Evolutionary conservation across 192 early-diverging fungal species (phyloP).

Genomic region (Podila clonocystis): DNA sequence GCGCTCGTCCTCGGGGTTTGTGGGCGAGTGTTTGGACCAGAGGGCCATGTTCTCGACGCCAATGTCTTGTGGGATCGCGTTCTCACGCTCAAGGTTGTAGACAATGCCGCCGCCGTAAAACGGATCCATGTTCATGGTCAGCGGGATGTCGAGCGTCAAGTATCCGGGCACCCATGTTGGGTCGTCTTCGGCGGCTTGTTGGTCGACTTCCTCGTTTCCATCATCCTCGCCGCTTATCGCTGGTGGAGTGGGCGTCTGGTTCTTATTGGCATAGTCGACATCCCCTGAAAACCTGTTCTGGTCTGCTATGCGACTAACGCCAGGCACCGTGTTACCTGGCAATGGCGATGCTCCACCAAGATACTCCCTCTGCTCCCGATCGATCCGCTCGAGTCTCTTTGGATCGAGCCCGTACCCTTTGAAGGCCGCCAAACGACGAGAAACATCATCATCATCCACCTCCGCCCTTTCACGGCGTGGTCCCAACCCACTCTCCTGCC

Average conservation of each 20-base stretch:
- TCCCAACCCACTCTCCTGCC: too few relatives aligned
- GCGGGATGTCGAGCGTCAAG: constrained; percentile 31
- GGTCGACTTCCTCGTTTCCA: not conserved
- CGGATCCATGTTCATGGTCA: constrained; percentile 36
- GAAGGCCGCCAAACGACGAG: too few relatives aligned
- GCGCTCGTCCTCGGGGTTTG: constrained; percentile 4
- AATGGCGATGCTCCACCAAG: not conserved
- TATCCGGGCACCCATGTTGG: constrained; percentile 2
- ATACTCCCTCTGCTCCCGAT: not conserved
- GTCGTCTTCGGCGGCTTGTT: not conserved
- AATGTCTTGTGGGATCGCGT: constrained; percentile 25
- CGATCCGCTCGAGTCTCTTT: not conserved
- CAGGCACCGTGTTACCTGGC: not conserved
- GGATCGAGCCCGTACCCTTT: not conserved
- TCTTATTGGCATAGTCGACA: not conserved
- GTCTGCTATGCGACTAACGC: not conserved
- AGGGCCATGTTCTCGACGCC: constrained; percentile 41
- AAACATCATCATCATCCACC: too few relatives aligned
- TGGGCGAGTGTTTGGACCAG: constrained; percentile 25
- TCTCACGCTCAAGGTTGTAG: constrained; percentile 35
- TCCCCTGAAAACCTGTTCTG: not conserved
- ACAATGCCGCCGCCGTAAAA: constrained; percentile 14
- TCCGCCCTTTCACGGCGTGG: too few relatives aligned
- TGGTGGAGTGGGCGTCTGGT: not conserved
- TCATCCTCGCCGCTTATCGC: not conserved